Evolutionary conservation across 257 asterid genomes (phyloP).

Genomic region (Vinca minor): DNA sequence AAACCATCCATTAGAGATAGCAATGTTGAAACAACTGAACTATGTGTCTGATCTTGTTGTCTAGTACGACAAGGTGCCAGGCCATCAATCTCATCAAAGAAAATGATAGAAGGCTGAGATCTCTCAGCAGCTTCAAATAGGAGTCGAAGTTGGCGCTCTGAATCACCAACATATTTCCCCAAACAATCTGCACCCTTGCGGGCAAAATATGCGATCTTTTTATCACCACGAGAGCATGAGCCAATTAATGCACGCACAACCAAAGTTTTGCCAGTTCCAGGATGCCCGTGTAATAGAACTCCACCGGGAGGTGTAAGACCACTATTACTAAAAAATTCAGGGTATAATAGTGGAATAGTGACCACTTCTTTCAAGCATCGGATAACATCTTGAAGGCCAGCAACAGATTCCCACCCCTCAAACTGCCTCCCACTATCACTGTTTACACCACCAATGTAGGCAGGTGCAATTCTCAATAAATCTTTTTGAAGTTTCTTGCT

Average conservation of each 20-base stretch:
- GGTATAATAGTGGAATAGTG: slow-evolving; percentile 84
- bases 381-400: slow-evolving; percentile 92
- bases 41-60: slow-evolving; percentile 96
- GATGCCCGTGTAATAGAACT: slow-evolving; percentile 93
- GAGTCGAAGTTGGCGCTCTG: slow-evolving; percentile 96
- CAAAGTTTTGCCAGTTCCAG: slow-evolving; percentile 99
- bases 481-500: slow-evolving; percentile 97
- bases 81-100: slow-evolving; percentile 98
- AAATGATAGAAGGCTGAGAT: slow-evolving; percentile 95
- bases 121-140: slow-evolving; percentile 94
- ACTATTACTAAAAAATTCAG: slow-evolving; percentile 71
- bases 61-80: slow-evolving; percentile 93
- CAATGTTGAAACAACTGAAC: slow-evolving; percentile 96
- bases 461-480: slow-evolving; percentile 81
- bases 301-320: slow-evolving; percentile 98
- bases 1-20: slow-evolving; percentile 98
- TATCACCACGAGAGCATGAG: slow-evolving; percentile 93
- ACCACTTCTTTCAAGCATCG: slow-evolving; percentile 99
- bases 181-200: slow-evolving; percentile 99
- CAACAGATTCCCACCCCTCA: slow-evolving; percentile 97
- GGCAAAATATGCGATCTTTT: slow-evolving; percentile 91
- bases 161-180: slow-evolving; percentile 98
- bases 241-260: slow-evolving; percentile 97
- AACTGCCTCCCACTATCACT: slow-evolving; percentile 38
- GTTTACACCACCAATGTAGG: slow-evolving; percentile 76